phyloP scores from a whole-genome alignment of 345 rosid species.

The Balakata baccata region DNA sequence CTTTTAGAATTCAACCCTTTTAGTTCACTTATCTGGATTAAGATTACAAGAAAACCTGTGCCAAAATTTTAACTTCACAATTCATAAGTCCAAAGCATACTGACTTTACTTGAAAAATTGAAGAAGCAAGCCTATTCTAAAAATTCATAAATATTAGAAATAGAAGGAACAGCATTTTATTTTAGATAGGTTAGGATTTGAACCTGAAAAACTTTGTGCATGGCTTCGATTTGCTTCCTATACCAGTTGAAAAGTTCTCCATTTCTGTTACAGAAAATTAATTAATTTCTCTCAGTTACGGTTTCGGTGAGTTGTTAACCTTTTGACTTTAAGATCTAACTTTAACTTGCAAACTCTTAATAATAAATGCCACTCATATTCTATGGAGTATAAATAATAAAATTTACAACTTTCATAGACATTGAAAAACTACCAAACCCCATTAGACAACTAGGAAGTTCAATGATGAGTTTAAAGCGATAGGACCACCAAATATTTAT shows the following conservation, averaged over 20 bases:
- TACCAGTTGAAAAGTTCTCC: conserved; percentile 76
- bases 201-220: conserved; percentile 99
- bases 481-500: background rate
- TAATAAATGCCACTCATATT: background rate
- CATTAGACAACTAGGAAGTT: background rate
- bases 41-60: conserved; percentile 64
- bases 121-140: conserved; percentile 23
- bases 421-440: background rate
- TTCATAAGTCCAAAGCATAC: conserved; percentile 57
- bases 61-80: conserved; percentile 55
- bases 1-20: conserved; percentile 43
- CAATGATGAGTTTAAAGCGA: background rate
- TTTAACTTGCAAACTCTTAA: conserved; percentile 18
- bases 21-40: conserved; percentile 45
- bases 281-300: conserved; percentile 56
- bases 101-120: conserved; percentile 31
- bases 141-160: conserved; percentile 32
- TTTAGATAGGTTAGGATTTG: conserved; percentile 66
- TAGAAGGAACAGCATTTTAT: conserved; percentile 46
- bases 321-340: conserved; percentile 28
- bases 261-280: conserved; percentile 77
- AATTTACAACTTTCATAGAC: background rate
- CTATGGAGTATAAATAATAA: background rate
- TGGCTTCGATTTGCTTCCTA: conserved; percentile 97
- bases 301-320: conserved; percentile 39